A percentile compares a stretch with the other conserved stretches of the same genome.
These are phyloP conservation scores for Aspergillus brasiliensis DNA, from an alignment of 2,329 filamentous ascomycete species.

Conservation along the genomic window DNA sequence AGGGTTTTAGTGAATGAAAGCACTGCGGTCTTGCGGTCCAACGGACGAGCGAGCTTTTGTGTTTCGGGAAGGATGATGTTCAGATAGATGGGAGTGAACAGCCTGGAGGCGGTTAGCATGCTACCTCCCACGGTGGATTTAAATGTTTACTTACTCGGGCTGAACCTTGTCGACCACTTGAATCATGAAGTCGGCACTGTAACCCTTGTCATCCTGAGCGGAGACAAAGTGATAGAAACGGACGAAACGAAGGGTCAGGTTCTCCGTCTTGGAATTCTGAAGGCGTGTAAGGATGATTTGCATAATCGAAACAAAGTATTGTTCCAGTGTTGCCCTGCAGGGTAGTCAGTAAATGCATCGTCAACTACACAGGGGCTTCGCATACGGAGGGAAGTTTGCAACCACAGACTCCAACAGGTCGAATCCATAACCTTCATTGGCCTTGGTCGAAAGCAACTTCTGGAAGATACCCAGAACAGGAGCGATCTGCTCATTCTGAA, in stretches of 20 bases:
- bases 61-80: slow-evolving; percentile 85
- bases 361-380: slow-evolving; percentile 21
- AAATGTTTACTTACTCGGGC: slow-evolving; percentile 53
- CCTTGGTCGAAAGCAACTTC: slow-evolving; percentile 77
- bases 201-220: slow-evolving; percentile 74
- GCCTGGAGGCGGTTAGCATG: slow-evolving; percentile 40
- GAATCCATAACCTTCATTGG: slow-evolving; percentile 82
- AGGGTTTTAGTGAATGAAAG: slow-evolving; percentile 92
- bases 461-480: slow-evolving; percentile 95
- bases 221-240: slow-evolving; percentile 94
- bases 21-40: slow-evolving; percentile 91
- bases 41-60: slow-evolving; percentile 80
- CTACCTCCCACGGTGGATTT: not conserved
- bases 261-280: slow-evolving; percentile 75
- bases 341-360: slow-evolving; percentile 6
- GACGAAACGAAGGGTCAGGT: slow-evolving; percentile 82
- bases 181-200: slow-evolving; percentile 92
- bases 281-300: slow-evolving; percentile 76
- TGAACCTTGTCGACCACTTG: slow-evolving; percentile 80
- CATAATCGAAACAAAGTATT: slow-evolving; percentile 78
- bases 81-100: slow-evolving; percentile 85
- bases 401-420: slow-evolving; percentile 85
- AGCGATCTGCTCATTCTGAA: slow-evolving; percentile 78
- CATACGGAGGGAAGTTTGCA: slow-evolving; percentile 70
- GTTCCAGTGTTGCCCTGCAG: slow-evolving; percentile 64